Evolutionary conservation across 1,284 basidiomycete genomes (phyloP), one percentile per base, ranked within the genome.

Genomic region (Inonotus hispidus): DNA sequence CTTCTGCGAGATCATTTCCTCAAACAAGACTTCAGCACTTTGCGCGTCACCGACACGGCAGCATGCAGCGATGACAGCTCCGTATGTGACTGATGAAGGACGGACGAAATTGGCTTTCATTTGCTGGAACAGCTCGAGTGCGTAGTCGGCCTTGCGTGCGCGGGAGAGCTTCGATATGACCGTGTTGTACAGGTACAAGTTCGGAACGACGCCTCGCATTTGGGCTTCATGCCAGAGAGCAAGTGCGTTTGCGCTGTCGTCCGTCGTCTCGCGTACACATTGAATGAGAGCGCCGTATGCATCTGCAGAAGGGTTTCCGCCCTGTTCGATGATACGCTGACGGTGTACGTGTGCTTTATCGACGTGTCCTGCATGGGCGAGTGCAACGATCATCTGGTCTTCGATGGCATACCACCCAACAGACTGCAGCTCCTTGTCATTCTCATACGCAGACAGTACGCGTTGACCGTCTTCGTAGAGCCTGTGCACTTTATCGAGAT

Each of bases 151-250:
- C 74, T 95, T 95, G 68, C 95, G 83, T 0, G 95, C 95, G 71
- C 92, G 93, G 43, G 93, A 88, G 6, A 97, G 80, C 75, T 96
- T 95, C 64, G 92, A 93, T 73, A 98, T 97, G 75, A 95, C 89
- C 65, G 93, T 97, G 78, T 98, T 98, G 79, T 90, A 98, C 39
- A 98, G 81, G 75, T 90, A 98, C 56, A 89, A 81, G 70, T 93
- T 93, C 11, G 93, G 89, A 32, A 71, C 68, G 41, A 95, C 89
- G 16, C 86, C 85, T 45, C 84, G 81, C 41, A 75, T 72, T 66
- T 86, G 80, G n/a, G 87, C 81, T 74, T 98, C 94, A 38, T 89
- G 78, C 76, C 89, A 98, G 32, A 97, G 80, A 39, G 85, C 81
- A 71, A 93, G 78, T 0, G 93, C 94, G 65, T 93, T 91, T 5